Evolutionary conservation across 768 basidiomycete species (phyloP).

Genomic region (Suillus alpinus): DNA sequence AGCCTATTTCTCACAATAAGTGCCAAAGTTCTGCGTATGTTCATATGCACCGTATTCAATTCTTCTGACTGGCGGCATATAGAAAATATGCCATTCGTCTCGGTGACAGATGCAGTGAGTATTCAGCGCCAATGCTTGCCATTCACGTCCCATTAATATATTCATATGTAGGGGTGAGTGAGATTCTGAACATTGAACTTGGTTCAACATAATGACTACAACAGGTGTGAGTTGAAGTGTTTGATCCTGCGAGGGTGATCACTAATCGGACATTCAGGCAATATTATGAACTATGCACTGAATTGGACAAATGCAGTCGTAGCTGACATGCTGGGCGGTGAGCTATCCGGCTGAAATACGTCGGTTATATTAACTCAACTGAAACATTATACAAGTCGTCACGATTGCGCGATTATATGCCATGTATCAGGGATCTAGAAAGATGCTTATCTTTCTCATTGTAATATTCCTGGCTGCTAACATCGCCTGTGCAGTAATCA

Average conservation of each 20-base stretch:
- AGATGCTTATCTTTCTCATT: not conserved
- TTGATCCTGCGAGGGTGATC: not conserved
- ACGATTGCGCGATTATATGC: not conserved
- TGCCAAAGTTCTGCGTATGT: not conserved
- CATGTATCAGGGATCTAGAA: not conserved
- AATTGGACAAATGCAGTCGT: not conserved
- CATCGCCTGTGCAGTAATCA: not conserved
- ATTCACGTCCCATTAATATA: not conserved
- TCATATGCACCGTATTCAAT: not conserved
- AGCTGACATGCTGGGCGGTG: not conserved
- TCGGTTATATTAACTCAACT: not conserved
- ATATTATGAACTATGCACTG: accelerated
- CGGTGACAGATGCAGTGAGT: not conserved
- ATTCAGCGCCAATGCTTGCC: not conserved
- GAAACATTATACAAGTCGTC: not conserved
- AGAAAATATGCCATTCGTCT: not conserved
- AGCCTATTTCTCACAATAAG: not conserved
- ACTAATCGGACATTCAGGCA: not conserved
- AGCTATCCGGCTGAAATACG: not conserved
- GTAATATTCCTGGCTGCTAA: not conserved
- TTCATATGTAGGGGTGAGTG: not conserved
- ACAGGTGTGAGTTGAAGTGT: not conserved
- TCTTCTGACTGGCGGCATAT: not conserved
- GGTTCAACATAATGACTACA: not conserved
- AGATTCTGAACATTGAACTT: not conserved